phyloP scores from a whole-genome alignment of 2,329 filamentous ascomycete species.

The Paecilomyces fulvus region DNA sequence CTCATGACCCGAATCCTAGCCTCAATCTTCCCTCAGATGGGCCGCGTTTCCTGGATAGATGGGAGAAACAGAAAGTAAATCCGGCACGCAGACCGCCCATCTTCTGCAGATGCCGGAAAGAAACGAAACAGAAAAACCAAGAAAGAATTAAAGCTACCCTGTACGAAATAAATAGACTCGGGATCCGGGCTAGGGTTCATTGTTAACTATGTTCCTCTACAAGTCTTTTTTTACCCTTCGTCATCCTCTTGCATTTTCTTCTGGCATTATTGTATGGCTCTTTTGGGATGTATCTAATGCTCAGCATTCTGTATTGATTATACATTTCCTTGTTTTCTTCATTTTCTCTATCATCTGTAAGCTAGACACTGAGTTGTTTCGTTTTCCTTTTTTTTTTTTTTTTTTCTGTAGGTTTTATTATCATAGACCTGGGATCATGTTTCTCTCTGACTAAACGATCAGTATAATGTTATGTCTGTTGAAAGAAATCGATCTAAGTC shows the following conservation, averaged over 20 bases:
- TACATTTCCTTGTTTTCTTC: neutral
- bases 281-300: neutral
- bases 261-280: neutral
- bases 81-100: neutral
- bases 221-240: neutral
- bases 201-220: neutral
- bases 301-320: neutral
- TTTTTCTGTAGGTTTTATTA: neutral
- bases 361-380: neutral
- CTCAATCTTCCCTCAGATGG: neutral
- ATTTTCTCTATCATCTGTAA: neutral
- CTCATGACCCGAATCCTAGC: neutral
- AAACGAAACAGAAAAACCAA: neutral
- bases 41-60: neutral
- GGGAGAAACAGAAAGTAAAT: neutral
- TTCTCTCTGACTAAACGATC: neutral
- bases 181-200: neutral
- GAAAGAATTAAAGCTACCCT: neutral
- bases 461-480: no score
- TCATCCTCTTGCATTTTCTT: neutral
- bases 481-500: no score
- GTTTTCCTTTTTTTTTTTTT: neutral
- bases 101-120: neutral
- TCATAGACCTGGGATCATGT: neutral
- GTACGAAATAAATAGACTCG: neutral